Base-by-base conservation (phyloP, 306 rosid species). In the Inga leiocalycina region DNA sequence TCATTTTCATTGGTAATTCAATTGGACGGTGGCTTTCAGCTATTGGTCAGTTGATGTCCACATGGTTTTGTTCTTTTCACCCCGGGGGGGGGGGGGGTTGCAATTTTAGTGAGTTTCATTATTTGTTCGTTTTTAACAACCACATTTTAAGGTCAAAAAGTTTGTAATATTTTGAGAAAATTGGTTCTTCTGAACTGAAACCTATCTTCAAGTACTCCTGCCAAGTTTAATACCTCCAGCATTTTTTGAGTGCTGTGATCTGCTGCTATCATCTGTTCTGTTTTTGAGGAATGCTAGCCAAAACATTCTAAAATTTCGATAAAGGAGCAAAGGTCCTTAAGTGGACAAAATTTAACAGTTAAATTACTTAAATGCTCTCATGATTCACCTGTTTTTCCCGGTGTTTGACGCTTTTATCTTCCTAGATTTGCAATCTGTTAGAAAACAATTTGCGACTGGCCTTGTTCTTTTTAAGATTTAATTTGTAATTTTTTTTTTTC, bases 1-100 rank as follows among this genome's bases (percentile, higher is more conserved):
- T 6, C 76, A 35, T 49, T 70, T 79, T 85, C 67, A 15, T 56
- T 66, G 77, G 43, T 52, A 9, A 19, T 57, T 59, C 57, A 54
- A 71, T 2, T 61, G 37, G 68, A 61, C 34, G 35, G 68, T 24
- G 17, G 10, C 68, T 35, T 54, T 43, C 35, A 12, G 22, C 37
- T 24, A 22, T 22, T 71, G 56, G 56, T 44, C 11, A 20, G 75
- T 41, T 41, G 51, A 71, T 49, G 10, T 43, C 19, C 34, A 52
- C 24, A 70, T 70, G 51, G 34, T 6, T 45, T 46, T 10, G 2
- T 9, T 11, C 30, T 27, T 27, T 27, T 27, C 27, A 0, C 27
- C 30, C 30, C 30, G 30, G 27, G 27, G 27, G 30, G 30, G 27
- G 27, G 27, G 30, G 30, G 30, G 30, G 30, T 3, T 34, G 35